Conservation (phyloP, 129 eudicot genomes). For the Dittrichia graveolens region DNA sequence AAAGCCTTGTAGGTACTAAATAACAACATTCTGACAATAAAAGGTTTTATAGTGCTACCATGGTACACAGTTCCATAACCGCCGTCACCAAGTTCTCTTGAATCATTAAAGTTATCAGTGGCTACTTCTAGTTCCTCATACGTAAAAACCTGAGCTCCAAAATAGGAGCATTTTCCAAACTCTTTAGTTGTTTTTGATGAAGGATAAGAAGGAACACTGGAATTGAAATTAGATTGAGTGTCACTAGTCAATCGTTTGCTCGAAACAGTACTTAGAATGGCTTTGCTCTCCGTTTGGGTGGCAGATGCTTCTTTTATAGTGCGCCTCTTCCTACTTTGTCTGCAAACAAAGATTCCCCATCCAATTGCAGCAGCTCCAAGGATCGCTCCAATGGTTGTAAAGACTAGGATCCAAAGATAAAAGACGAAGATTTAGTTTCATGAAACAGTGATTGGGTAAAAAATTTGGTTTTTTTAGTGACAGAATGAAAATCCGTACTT, state of each 20-base stretch:
- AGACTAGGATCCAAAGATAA: conserved; percentile 41
- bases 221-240: conserved; percentile 42
- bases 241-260: conserved; percentile 30
- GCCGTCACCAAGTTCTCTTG: conserved; percentile 88
- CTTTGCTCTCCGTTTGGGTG: conserved; percentile 35
- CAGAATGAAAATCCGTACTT: conserved; percentile 31
- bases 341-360: conserved; percentile 49
- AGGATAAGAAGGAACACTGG: conserved; percentile 66
- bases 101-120: conserved; percentile 64
- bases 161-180: conserved; percentile 53
- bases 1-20: neutral
- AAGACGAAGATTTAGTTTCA: neutral
- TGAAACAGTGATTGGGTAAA: neutral
- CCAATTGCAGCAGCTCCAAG: conserved; percentile 51
- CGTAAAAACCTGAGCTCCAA: conserved; percentile 78
- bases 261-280: conserved; percentile 30
- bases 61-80: conserved; percentile 90
- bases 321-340: conserved; percentile 47
- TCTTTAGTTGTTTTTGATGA: conserved; percentile 40
- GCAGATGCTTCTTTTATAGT: conserved; percentile 19
- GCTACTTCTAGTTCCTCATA: conserved; percentile 82
- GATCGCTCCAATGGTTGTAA: conserved; percentile 54
- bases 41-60: conserved; percentile 43
- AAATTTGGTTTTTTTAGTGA: neutral
- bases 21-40: neutral